Base-by-base conservation (phyloP, 2,329 filamentous ascomycete genomes). In the Talaromyces sp. region DNA sequence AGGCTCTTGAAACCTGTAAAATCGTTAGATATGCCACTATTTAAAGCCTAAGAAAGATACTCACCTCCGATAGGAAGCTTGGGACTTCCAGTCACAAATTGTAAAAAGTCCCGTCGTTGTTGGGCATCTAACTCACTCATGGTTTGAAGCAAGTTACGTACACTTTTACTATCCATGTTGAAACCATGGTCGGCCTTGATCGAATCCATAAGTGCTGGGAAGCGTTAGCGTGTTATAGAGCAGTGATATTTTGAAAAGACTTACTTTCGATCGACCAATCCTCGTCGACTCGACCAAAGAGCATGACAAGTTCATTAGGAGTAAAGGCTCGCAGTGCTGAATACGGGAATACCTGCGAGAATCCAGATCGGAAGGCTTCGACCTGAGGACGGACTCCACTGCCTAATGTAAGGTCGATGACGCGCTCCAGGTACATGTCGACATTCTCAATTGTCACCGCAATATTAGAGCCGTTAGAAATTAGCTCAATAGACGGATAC, bases 141-240 rank as follows among this genome's bases (percentile, higher is more conserved):
- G 10, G 89, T 89, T 69, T 97, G 92, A 19, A 99, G 82, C 65
- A 99, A 75, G 69, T 99, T 98, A 69, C 89, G 91, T 54, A 99
- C 92, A 70, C 90, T 97, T 78, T 89, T 90, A 81, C 93, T 98
- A 73, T 99, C 95, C 85, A 99, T 95, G 69, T 98, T 99, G 80
- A 91, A 99, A 9, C 95, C 95, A 72, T 99, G 95, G 69, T 99
- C 95, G 29, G 95, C 95, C 79, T 99, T 99, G 79, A 99, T 93
- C 0, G 93, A 97, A 71, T 99, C 95, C 85, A 96, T 96, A 46
- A 99, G 85, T 62, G 95, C 91, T 95, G 68, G 38, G 14, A 31
- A 9, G 43, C 58, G 54, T 60, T 58, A 53, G 66, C 56, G 53
- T 51, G 9, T 19, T n/a, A 9, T 24, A 61, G 58, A 41, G 26